These are phyloP conservation scores for Speleostelium caveatum DNA, from an alignment of 78 protist genomes.

Conservation along the genomic window DNA sequence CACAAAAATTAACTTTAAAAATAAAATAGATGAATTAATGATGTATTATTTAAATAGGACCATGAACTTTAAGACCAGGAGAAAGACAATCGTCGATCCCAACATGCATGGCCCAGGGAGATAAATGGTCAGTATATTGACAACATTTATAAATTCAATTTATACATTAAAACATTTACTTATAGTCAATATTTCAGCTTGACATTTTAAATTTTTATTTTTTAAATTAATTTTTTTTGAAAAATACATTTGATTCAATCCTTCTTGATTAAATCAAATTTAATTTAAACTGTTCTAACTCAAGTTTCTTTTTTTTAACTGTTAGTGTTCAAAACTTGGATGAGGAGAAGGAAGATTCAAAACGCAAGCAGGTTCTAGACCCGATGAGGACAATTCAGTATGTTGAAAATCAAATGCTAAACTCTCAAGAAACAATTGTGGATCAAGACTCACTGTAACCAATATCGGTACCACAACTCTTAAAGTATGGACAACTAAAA, in stretches of 20 bases:
- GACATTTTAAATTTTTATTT: too few relatives aligned
- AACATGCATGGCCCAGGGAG: slow-evolving; percentile 1
- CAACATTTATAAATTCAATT: too few relatives aligned
- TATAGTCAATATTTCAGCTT: too few relatives aligned
- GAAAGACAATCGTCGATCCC: not conserved
- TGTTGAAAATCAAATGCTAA: not conserved
- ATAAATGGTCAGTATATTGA: too few relatives aligned
- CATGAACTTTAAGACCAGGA: slow-evolving; percentile 6
- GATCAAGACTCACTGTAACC: not conserved
- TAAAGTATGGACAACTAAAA: slow-evolving; percentile 5
- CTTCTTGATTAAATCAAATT: too few relatives aligned
- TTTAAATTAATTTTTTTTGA: too few relatives aligned
- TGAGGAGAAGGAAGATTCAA: not conserved
- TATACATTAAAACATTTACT: too few relatives aligned
- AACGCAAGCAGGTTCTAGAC: not conserved
- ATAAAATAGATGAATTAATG: not conserved
- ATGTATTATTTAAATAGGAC: not conserved
- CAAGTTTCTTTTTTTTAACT: too few relatives aligned
- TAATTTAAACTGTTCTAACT: too few relatives aligned
- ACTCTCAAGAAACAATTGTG: not conserved
- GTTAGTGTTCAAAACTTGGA: not conserved
- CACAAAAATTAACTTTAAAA: not conserved
- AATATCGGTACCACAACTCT: not conserved
- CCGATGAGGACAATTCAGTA: slow-evolving; percentile 2
- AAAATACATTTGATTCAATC: too few relatives aligned